Evolutionary conservation across 2,329 filamentous ascomycete species (phyloP), one percentile per base, ranked within the genome.

Genomic region (Aspergillus versicolor): DNA sequence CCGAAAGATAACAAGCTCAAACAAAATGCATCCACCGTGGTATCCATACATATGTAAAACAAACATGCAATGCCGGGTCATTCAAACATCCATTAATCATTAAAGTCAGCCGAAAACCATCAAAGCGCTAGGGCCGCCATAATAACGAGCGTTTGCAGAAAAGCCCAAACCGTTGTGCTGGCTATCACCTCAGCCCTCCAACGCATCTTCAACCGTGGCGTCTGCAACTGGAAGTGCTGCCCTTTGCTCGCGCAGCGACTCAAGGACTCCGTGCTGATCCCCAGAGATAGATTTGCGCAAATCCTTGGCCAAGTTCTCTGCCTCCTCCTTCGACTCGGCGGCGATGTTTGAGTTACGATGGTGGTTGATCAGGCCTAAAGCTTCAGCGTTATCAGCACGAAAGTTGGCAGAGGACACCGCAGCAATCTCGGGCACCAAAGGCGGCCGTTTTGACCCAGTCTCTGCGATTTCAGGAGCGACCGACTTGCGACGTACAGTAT

Each of bases 341-440:
- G 72, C 72, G 8, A 76, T 64, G 32, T 71, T 71, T 7, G 73
- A 73, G 0, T 67, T 67, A 22, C 72, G 73, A 58, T 76, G 74
- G 59, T 76, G 74, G 52, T 67, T 67, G n/a, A 74, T 67, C n/a
- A 75, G 60, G 4, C 73, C 73, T 56, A 75, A 57, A 53, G 62
- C 56, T 60, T 71, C 69, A 41, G 67, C 69, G 55, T 73, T 72
- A 56, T 73, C 74, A 51, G 67, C 71, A 56, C 63, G 71, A 63
- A 76, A 69, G 58, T 75, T 74, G 13, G 70, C 71, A 52, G 69
- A 72, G 2, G 74, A 77, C 9, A 70, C 67, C 6, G 73, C 73
- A 37, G 73, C 74, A 4, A 62, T 51, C 56, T 75, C 73, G 8
- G 71, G 68, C 17, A 72, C 63, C 24, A 75, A 61, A 38, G 67